These are phyloP conservation scores for Artemisia argyi DNA, from an alignment of 129 eudicot genomes.

Conservation along the genomic window DNA sequence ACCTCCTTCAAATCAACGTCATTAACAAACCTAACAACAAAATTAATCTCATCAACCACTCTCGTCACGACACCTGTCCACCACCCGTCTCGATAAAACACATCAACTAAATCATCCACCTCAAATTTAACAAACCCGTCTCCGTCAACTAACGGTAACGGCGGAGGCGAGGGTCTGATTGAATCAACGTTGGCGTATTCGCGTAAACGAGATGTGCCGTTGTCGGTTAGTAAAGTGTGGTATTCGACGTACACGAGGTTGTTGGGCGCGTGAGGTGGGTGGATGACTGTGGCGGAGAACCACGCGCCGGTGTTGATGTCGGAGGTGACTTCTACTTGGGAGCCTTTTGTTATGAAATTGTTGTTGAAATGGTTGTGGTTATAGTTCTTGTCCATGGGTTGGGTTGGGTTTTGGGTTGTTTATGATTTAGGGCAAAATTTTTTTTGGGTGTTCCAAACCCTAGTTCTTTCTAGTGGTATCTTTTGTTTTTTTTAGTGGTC, in stretches of 20 bases:
- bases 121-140: constrained; percentile 29
- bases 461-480: no score
- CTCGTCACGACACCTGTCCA: constrained; percentile 70
- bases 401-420: no score
- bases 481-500: no score
- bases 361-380: neutral
- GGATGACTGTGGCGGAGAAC: constrained; percentile 57
- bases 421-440: no score
- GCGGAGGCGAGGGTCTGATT: constrained; percentile 60
- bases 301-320: constrained; percentile 49
- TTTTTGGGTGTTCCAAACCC: no score
- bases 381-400: no score
- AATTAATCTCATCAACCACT: constrained; percentile 33
- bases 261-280: constrained; percentile 18
- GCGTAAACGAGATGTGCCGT: constrained; percentile 40
- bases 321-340: constrained; percentile 57
- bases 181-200: constrained; percentile 42
- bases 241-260: constrained; percentile 49
- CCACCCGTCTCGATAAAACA: constrained; percentile 72
- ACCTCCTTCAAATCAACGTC: constrained; percentile 43
- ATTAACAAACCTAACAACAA: constrained; percentile 30
- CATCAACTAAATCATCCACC: constrained; percentile 66
- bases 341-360: constrained; percentile 34
- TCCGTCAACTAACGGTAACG: constrained; percentile 15
- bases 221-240: constrained; percentile 38